Evolutionary conservation across 73 alveolate species (phyloP).

Genomic region (Paramecium sonneborni): DNA sequence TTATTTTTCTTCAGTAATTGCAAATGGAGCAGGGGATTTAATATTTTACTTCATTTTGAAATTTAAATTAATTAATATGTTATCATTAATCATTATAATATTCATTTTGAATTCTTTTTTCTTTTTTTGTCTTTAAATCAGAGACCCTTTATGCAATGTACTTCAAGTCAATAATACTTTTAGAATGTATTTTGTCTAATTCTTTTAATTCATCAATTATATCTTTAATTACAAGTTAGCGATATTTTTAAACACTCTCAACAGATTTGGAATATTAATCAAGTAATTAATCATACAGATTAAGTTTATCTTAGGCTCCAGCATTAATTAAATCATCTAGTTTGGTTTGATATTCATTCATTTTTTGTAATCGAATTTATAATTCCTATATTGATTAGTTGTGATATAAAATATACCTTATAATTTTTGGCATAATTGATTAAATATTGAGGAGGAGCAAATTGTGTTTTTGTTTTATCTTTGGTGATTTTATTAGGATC

Average conservation of each 20-base stretch:
- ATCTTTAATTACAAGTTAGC: conserved; percentile 32
- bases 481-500: background rate
- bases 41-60: background rate
- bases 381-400: background rate
- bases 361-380: background rate
- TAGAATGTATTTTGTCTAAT: conserved; percentile 32
- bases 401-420: background rate
- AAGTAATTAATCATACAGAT: background rate
- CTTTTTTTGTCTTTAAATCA: conserved; percentile 8
- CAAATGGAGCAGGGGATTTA: background rate
- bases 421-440: conserved; percentile 33
- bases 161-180: conserved; percentile 24
- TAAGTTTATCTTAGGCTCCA: conserved; percentile 27
- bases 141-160: conserved; percentile 10
- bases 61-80: background rate
- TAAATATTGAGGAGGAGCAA: conserved; percentile 25
- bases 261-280: background rate
- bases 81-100: conserved; percentile 31
- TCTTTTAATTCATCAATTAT: conserved; percentile 39
- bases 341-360: background rate
- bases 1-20: background rate
- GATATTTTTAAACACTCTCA: conserved; percentile 4
- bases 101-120: conserved; percentile 8
- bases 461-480: background rate
- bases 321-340: background rate